Conservation (phyloP, 129 eudicot genomes). For the Oenanthe sinensis region DNA sequence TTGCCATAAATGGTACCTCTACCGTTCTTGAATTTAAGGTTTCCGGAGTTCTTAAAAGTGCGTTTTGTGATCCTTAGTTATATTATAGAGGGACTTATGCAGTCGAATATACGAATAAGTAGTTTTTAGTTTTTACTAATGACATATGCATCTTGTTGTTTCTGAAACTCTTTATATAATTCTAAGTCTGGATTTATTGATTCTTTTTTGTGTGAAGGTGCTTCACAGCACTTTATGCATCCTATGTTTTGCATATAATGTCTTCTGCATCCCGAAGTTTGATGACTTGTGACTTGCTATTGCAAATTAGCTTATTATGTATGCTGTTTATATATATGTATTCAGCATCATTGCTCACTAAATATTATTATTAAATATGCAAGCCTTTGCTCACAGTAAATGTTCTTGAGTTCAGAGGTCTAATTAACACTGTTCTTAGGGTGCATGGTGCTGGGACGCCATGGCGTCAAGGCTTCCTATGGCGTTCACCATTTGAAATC, state of each 20-base stretch:
- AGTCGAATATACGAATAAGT: background rate
- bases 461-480: too few relatives aligned
- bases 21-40: background rate
- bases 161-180: background rate
- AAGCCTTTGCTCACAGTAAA: background rate
- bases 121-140: background rate
- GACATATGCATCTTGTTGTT: background rate
- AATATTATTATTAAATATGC: background rate
- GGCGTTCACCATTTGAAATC: too few relatives aligned
- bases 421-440: background rate
- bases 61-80: background rate
- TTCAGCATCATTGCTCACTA: background rate
- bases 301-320: background rate
- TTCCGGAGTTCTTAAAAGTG: background rate
- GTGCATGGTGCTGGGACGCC: too few relatives aligned
- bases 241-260: background rate
- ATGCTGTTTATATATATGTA: background rate
- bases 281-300: background rate
- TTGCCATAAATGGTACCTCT: background rate
- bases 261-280: background rate
- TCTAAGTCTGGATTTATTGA: background rate
- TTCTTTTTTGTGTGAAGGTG: slow-evolving; percentile 1
- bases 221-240: background rate
- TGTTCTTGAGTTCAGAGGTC: background rate
- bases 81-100: background rate